phyloP scores from a whole-genome alignment of 177 flowering plant genomes.

The Telopea speciosissima region DNA sequence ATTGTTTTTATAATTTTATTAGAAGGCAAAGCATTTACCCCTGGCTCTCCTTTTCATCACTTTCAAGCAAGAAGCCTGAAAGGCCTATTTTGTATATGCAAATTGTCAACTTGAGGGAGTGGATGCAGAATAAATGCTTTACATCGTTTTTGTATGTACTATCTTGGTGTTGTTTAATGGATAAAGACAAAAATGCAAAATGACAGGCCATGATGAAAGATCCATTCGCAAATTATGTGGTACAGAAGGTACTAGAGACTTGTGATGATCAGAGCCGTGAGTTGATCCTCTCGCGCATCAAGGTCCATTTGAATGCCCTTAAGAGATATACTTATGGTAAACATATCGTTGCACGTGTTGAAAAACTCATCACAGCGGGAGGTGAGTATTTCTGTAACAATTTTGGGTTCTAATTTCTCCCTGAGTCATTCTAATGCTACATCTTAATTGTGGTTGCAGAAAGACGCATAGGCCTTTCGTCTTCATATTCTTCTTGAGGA shows the following conservation, averaged over 20 bases:
- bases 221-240: slow-evolving; percentile 86
- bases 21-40: too few species aligned
- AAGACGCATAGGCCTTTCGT: slow-evolving; percentile 41
- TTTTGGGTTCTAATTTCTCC: neutral
- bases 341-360: slow-evolving; percentile 83
- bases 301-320: slow-evolving; percentile 65
- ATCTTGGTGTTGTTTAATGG: neutral
- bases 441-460: slow-evolving; percentile 27
- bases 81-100: too few species aligned
- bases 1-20: too few species aligned
- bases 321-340: slow-evolving; percentile 85
- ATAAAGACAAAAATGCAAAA: slow-evolving; percentile 3
- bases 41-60: too few species aligned
- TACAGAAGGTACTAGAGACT: slow-evolving; percentile 82
- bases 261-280: slow-evolving; percentile 71
- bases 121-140: neutral
- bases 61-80: too few species aligned
- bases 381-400: slow-evolving; percentile 27
- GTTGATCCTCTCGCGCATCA: slow-evolving; percentile 70
- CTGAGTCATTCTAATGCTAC: neutral
- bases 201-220: slow-evolving; percentile 95
- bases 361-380: slow-evolving; percentile 73
- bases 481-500: slow-evolving; percentile 26
- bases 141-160: neutral
- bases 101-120: too few species aligned